Conservation (phyloP, 352 stramenopile species). For the Pythium coloratum region DNA sequence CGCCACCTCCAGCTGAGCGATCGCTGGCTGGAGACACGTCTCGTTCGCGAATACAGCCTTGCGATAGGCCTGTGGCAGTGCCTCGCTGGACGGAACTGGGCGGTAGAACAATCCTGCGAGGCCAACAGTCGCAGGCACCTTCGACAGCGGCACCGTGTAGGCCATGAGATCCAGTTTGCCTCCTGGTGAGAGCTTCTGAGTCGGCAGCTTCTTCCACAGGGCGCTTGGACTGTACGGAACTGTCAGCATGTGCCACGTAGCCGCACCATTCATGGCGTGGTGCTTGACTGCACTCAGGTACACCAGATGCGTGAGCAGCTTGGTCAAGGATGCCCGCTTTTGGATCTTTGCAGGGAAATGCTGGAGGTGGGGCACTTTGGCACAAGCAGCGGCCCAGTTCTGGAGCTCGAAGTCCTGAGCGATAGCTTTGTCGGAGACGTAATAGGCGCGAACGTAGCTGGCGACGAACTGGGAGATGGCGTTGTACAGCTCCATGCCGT, state of each 20-base stretch:
- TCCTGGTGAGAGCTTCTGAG: slow-evolving; percentile 16
- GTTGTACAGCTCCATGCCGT: slow-evolving; percentile 3
- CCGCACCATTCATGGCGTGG: slow-evolving; percentile 42
- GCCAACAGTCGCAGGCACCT: background rate
- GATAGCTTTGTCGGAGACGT: slow-evolving; percentile 24
- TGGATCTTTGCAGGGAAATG: slow-evolving; percentile 31
- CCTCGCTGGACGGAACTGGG: background rate
- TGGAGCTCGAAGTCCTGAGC: slow-evolving; percentile 39
- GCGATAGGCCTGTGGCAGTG: background rate
- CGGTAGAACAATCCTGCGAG: background rate
- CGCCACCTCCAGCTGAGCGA: background rate
- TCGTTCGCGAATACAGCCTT: background rate
- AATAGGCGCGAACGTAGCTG: slow-evolving; percentile 39
- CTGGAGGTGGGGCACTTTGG: slow-evolving; percentile 28
- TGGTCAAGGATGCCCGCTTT: slow-evolving; percentile 13
- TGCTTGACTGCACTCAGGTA: slow-evolving; percentile 44
- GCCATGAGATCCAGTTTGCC: slow-evolving; percentile 9
- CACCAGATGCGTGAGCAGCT: slow-evolving; percentile 38
- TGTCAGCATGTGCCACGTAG: slow-evolving; percentile 32
- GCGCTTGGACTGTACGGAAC: slow-evolving; percentile 5
- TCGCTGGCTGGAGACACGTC: background rate
- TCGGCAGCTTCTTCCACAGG: slow-evolving; percentile 20
- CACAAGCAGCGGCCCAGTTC: slow-evolving; percentile 33
- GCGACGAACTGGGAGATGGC: slow-evolving; percentile 40
- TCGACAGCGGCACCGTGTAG: background rate